Evolutionary conservation across 2,329 filamentous ascomycete species (phyloP).

Genomic region (Aspergillus flavus): DNA sequence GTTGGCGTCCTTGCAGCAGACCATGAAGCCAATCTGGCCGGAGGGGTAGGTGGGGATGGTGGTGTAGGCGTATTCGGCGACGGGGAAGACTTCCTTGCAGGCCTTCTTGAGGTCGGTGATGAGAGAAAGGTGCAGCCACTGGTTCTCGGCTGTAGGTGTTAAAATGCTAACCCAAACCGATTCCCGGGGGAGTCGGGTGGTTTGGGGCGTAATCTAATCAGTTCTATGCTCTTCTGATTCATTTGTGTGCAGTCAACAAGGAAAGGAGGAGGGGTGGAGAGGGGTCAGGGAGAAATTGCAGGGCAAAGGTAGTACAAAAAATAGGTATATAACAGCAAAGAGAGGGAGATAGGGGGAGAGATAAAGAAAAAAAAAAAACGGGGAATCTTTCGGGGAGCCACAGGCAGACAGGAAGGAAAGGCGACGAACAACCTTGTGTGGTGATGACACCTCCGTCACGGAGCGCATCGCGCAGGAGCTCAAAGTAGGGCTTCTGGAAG

Average conservation of each 20-base stretch:
- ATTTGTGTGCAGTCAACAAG: neutral
- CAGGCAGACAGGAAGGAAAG: conserved; percentile 53
- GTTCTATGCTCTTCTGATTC: conserved; percentile 16
- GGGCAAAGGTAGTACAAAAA: conserved; percentile 13
- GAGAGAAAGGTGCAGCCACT: conserved; percentile 95
- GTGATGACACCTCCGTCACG: conserved; percentile 96
- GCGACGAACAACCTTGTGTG: conserved; percentile 99
- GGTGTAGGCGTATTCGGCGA: conserved; percentile 95
- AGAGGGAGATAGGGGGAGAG: conserved; percentile 7
- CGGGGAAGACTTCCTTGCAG: conserved; percentile 95
- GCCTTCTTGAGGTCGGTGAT: conserved; percentile 96
- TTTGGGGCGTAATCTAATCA: conserved; percentile 31
- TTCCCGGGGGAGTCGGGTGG: conserved; percentile 35
- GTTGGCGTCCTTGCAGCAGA: conserved; percentile 92
- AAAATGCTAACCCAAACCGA: conserved; percentile 36
- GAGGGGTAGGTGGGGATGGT: conserved; percentile 99
- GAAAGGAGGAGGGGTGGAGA: conserved; percentile 10
- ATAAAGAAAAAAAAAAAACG: conserved; percentile 14
- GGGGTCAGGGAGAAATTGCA: neutral
- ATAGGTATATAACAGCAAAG: neutral
- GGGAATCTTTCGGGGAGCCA: conserved; percentile 57
- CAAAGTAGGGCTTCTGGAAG: conserved; percentile 99
- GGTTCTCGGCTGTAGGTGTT: conserved; percentile 78
- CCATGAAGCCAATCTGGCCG: conserved; percentile 99
- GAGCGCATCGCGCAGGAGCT: conserved; percentile 86